Percentiles rank a stretch among this genome's conserved stretches.
Evolutionary conservation across 257 asterid genomes (phyloP).

Genomic region (Osmanthus fragrans): DNA sequence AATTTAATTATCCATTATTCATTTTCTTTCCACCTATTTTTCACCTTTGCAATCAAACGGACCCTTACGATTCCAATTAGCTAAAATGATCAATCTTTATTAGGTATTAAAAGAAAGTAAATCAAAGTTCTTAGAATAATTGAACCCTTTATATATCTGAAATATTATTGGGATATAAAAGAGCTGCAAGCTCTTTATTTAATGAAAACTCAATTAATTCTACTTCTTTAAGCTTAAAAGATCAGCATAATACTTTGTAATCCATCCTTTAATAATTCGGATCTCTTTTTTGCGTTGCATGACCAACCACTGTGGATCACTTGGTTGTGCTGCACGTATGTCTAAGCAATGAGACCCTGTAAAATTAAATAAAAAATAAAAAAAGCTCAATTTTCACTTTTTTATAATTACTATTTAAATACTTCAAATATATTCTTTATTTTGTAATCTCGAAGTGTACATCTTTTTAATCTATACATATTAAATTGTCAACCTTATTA

Average conservation of each 20-base stretch:
- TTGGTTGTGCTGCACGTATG: conserved; percentile 26
- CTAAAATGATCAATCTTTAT: neutral
- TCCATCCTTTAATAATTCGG: conserved; percentile 28
- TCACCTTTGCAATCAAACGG: no score
- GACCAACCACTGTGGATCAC: conserved; percentile 64
- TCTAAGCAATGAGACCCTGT: conserved; percentile 75
- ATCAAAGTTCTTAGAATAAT: no score
- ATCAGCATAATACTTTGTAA: conserved; percentile 31
- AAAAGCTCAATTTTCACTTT: neutral
- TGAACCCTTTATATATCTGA: no score
- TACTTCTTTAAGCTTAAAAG: neutral
- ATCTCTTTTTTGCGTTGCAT: conserved; percentile 47
- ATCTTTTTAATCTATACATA: no score
- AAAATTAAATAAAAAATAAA: neutral
- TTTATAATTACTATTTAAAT: no score
- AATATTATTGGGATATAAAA: neutral
- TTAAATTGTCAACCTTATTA: no score
- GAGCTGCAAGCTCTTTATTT: neutral
- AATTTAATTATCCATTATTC: no score
- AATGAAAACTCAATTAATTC: neutral
- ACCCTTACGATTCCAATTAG: no score
- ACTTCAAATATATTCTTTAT: neutral
- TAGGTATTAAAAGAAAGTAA: neutral
- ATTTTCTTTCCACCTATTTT: no score
- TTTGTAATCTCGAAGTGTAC: no score